Percentiles rank a stretch among this genome's conserved stretches.
Evolutionary conservation across 495 filamentous ascomycete species (phyloP).

Genomic region (Thozetella sp.): DNA sequence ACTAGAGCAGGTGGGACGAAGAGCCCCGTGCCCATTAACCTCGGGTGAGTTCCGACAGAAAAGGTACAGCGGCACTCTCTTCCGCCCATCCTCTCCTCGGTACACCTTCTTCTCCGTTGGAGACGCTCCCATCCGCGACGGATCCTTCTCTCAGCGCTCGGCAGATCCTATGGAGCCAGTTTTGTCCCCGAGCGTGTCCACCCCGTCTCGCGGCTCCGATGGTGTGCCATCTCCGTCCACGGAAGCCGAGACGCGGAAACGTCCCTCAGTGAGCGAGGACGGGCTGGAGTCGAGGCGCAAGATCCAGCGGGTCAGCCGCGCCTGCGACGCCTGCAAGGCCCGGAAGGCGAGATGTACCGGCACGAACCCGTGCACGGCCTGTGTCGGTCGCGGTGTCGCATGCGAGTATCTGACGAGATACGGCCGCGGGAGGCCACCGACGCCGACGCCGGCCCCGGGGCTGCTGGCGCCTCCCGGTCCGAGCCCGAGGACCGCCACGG

Average conservation of each 20-base stretch:
- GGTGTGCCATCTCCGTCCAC: not conserved
- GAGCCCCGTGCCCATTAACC: too few species aligned
- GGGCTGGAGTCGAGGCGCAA: not conserved
- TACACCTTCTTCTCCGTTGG: not conserved
- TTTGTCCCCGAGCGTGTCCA: not conserved
- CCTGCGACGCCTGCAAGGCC: conserved; percentile 49
- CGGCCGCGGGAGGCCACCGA: conserved; percentile 43
- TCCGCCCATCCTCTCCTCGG: too few species aligned
- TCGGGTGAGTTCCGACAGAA: too few species aligned
- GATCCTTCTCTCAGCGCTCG: not conserved
- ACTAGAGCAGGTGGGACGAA: too few species aligned
- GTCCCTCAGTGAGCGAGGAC: not conserved
- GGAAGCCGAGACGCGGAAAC: not conserved
- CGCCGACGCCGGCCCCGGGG: conserved; percentile 17
- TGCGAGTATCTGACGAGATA: conserved; percentile 49
- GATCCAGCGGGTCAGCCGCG: conserved; percentile 34
- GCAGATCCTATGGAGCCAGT: not conserved
- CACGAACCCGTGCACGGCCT: conserved; percentile 43
- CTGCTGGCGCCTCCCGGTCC: not conserved
- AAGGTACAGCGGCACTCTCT: too few species aligned
- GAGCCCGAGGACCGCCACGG: not conserved
- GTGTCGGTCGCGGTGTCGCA: conserved; percentile 35
- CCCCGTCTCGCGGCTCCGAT: not conserved
- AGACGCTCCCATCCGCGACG: not conserved
- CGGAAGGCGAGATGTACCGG: conserved; percentile 50